These are phyloP conservation scores for Plantago rigida DNA, from an alignment of 305 asterid species.

Conservation along the genomic window DNA sequence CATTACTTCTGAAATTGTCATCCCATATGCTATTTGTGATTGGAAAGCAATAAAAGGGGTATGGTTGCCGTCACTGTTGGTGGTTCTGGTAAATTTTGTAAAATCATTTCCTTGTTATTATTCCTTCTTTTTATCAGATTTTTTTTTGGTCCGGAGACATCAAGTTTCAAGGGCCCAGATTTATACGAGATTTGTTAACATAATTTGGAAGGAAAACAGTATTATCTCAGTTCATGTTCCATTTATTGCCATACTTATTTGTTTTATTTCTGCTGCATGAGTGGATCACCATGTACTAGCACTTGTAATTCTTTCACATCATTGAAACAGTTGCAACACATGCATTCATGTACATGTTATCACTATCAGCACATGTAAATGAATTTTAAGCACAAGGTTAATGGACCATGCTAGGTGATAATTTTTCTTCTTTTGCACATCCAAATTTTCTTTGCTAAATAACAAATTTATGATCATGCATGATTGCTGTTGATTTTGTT, in stretches of 20 bases:
- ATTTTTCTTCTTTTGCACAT: background rate
- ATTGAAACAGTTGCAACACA: background rate
- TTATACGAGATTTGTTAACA: background rate
- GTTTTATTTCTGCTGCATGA: background rate
- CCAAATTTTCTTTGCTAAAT: constrained; percentile 1
- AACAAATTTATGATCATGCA: background rate
- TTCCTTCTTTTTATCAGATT: no score
- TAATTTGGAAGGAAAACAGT: background rate
- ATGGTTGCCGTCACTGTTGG: background rate
- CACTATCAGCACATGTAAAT: background rate
- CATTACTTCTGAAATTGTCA: constrained; percentile 10
- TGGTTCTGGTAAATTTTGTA: background rate
- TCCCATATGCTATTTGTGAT: background rate
- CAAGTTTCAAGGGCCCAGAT: background rate
- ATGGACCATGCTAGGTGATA: background rate
- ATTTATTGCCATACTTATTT: background rate
- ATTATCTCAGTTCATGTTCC: background rate
- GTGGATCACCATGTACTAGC: background rate
- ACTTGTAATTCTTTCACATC: background rate
- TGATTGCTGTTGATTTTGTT: constrained; percentile 11
- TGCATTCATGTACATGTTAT: background rate
- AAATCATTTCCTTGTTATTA: background rate
- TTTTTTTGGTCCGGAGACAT: background rate
- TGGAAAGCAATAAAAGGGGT: constrained; percentile 4
- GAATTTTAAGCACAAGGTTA: background rate